Evolutionary conservation across 2,329 filamentous ascomycete species (phyloP), one percentile per base, ranked within the genome.

Genomic region (Dactylellina cionopaga): DNA sequence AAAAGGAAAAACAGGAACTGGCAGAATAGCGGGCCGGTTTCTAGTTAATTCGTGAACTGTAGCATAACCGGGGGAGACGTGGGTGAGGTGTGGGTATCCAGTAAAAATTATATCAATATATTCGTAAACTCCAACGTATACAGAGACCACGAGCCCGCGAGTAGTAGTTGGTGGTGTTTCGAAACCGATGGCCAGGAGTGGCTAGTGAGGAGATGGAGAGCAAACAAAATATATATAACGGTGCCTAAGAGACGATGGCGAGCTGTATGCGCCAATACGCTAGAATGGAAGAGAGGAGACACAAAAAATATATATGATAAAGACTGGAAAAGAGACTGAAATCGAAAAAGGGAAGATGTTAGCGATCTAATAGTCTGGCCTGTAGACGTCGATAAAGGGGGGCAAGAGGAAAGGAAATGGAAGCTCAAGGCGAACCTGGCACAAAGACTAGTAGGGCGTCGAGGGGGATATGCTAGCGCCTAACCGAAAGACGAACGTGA

Each of bases 391-490:
- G 44, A 52, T 43, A 52, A 39, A 35, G 49, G 33, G 51, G 9
- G 46, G 19, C 3, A 31, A 9, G 25, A n/a, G 22, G 5, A 13
- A 19, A 24, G 25, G 31, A 44, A 44, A 22, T 2, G 62, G 52
- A 47, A 66, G 52, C 63, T 59, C 63, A 59, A 68, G 43, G 63
- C 63, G 66, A 71, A 71, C 66, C 58, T 71, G 41, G 65, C 56
- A 62, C 46, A 44, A 33, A 55, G 66, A 35, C 51, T 43, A 44
- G 49, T 37, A 49, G 58, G 37, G 59, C 46, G 51, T 71, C 58
- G 44, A 62, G 31, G 41, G 31, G 43, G 56, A 51, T 62, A 43
- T 29, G 33, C 25, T 43, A 54, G 65, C 56, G 65, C 55, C 64
- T 68, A 60, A 62, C 64, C 64, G 52, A 68, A 56, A 59, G 52